These are phyloP conservation scores for Ochetophila trinervis DNA, from an alignment of 306 rosid genomes.

Conservation along the genomic window DNA sequence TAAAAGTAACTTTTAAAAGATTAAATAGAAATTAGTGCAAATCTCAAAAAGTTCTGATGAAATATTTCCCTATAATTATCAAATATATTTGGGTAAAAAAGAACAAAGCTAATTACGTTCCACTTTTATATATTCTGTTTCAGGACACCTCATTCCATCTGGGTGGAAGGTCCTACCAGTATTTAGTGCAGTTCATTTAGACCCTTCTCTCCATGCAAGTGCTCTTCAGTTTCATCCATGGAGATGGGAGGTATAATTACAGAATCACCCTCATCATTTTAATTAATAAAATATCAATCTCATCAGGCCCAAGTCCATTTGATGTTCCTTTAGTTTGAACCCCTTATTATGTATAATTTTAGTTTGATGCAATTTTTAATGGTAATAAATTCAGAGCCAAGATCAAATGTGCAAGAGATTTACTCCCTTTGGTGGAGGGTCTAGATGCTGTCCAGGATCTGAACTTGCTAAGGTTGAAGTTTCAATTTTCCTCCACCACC, in stretches of 20 bases:
- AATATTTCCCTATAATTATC: too few relatives aligned
- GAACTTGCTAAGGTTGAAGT: slow-evolving; percentile 36
- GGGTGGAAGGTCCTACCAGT: slow-evolving; percentile 42
- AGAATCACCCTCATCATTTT: background rate
- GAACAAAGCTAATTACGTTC: background rate
- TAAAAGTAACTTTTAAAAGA: too few relatives aligned
- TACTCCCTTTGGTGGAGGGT: slow-evolving; percentile 40
- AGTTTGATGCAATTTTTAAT: background rate
- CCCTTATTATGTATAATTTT: too few relatives aligned
- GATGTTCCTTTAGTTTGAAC: background rate
- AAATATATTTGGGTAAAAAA: too few relatives aligned
- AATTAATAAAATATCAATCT: background rate
- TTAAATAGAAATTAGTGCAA: too few relatives aligned
- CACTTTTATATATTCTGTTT: background rate
- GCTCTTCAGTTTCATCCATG: slow-evolving; percentile 36
- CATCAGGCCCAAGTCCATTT: background rate
- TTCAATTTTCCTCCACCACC: slow-evolving; percentile 37
- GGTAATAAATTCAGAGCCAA: slow-evolving; percentile 16
- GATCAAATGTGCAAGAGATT: slow-evolving; percentile 33
- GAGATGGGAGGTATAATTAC: slow-evolving; percentile 35
- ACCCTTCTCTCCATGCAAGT: slow-evolving; percentile 30
- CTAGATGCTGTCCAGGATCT: slow-evolving; percentile 38
- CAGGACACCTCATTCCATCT: slow-evolving; percentile 32
- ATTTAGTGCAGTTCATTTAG: slow-evolving; percentile 37
- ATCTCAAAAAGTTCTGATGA: too few relatives aligned